Percentiles rank a stretch among this genome's conserved stretches.
phyloP scores from a whole-genome alignment of 2,329 filamentous ascomycete species.

The Ascochyta viciae-villosae region DNA sequence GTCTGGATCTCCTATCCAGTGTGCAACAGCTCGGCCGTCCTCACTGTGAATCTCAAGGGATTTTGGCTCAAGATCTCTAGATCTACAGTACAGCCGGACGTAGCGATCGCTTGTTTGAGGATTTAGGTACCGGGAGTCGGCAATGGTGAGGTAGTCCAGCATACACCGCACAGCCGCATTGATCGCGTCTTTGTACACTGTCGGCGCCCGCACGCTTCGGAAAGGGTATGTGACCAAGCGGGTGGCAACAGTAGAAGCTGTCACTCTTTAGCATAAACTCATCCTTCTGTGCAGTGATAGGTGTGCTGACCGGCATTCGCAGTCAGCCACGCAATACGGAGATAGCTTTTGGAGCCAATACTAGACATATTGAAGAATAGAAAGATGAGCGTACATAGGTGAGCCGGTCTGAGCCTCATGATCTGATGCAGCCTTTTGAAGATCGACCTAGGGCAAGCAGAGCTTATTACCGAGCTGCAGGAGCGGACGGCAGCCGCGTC shows the following conservation, averaged over 20 bases:
- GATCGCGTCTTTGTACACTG: constrained; percentile 23
- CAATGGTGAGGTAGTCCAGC: constrained; percentile 26
- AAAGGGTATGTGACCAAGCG: constrained; percentile 29
- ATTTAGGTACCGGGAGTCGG: constrained; percentile 28
- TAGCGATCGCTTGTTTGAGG: constrained; percentile 24
- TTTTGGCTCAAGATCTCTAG: constrained; percentile 12
- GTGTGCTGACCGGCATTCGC: background rate
- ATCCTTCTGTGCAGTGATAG: no score
- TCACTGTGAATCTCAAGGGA: constrained; percentile 13
- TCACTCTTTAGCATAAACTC: background rate
- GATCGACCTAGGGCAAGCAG: background rate
- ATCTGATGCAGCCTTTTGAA: background rate
- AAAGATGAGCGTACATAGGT: background rate
- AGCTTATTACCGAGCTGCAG: no score
- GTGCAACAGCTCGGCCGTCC: constrained; percentile 19
- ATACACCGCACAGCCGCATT: constrained; percentile 26
- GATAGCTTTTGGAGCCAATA: constrained; percentile 37
- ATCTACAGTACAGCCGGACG: constrained; percentile 23
- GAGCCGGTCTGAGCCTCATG: no score
- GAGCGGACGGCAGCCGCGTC: no score
- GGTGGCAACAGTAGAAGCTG: constrained; percentile 20
- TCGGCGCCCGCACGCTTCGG: constrained; percentile 17
- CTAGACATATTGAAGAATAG: background rate
- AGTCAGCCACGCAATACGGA: constrained; percentile 25
- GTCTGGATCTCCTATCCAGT: constrained; percentile 33